Conservation (phyloP, 257 asterid species). For the Solanum pinnatisectum region DNA sequence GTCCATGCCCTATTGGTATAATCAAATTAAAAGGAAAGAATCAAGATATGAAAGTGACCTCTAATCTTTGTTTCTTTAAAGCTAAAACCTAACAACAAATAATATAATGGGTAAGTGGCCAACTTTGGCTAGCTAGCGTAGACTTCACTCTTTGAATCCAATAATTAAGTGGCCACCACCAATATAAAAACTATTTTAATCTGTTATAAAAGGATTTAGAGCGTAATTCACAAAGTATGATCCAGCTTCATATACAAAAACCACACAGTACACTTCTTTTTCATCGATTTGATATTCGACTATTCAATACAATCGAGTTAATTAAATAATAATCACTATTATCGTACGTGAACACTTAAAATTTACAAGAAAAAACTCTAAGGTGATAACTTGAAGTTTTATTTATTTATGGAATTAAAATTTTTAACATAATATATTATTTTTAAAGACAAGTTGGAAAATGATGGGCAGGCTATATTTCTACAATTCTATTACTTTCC, state of each 20-base stretch:
- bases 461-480: background rate
- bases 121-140: slow-evolving; percentile 6
- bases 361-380: background rate
- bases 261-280: background rate
- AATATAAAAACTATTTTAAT: background rate
- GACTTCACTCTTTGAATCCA: background rate
- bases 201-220: background rate
- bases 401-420: background rate
- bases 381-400: background rate
- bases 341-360: background rate
- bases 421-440: background rate
- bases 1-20: background rate
- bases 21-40: background rate
- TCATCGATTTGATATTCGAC: background rate
- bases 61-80: background rate
- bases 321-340: background rate
- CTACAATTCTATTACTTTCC: background rate
- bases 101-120: background rate
- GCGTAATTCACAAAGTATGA: background rate
- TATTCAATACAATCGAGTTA: background rate
- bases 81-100: background rate
- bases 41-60: background rate
- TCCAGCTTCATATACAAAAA: too few species aligned
- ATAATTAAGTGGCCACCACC: background rate
- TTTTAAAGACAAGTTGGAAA: background rate